Base-by-base conservation (phyloP, 129 eudicot genomes). In the Pittosporum tobira region DNA sequence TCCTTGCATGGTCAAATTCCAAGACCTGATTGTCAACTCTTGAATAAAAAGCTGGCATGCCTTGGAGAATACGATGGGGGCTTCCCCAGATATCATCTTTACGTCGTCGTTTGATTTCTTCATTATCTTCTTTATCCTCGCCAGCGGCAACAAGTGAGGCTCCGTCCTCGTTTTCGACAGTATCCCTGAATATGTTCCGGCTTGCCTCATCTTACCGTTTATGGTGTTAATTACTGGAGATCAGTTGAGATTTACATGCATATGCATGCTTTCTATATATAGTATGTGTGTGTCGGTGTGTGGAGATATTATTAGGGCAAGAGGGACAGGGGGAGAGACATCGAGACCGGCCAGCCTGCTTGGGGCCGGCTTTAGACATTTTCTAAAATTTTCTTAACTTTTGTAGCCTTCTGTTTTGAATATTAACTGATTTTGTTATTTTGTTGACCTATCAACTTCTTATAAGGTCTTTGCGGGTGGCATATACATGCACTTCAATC, bases 101-200 rank as follows among this genome's bases (percentile, higher is more conserved):
- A 81, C 90, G 24, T 85, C 85, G 16, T 73, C 95, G 16, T 77
- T 72, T 15, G 95, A 86, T 50, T 82, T 79, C 84, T 86, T 86
- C 95, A 86, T 86, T 11, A 86, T 86, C 75, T 82, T 86, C 84
- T 86, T 86, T 73, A 86, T 86, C 72, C 95, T 76, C 38, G 95
- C 95, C 16, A 86, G 57, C 7, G 90, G 95, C 26, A 86, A 59
- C 57, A 81, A 68, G 48, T 82, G 95, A 1, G 87, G 84, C 23
- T 84, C 95, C 0, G 81, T 75, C 81, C 81, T 1, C 86, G 71
- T 59, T 70, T 56, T 28, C 82, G 81, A 72, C 28, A 78, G 52
- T 5, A 85, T 60, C 22, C 88, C 78, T 0, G 94, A 85, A 66
- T 79, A 82, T 26, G 58, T 59, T 19, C 89, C 89, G 0, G 95